Percentiles rank a stretch among this genome's conserved stretches.
These are phyloP conservation scores for Sugiyamaella castrensis DNA, from an alignment of 1,139 yeast species.

Conservation along the genomic window DNA sequence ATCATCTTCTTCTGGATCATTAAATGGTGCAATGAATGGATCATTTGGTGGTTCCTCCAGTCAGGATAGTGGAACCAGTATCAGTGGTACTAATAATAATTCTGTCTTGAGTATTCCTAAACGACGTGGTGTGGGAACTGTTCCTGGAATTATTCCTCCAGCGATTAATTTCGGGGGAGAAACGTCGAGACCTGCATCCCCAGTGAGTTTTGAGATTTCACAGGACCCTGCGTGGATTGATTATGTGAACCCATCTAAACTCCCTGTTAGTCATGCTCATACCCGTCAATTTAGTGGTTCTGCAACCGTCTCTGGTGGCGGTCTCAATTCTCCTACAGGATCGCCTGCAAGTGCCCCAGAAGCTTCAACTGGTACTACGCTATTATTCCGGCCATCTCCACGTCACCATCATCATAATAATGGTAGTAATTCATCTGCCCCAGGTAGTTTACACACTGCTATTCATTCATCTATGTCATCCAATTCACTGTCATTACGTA, in stretches of 20 bases:
- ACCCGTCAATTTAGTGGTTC: conserved; percentile 8
- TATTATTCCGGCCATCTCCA: conserved; percentile 1
- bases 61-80: neutral
- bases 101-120: conserved; percentile 11
- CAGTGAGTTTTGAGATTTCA: conserved; percentile 29
- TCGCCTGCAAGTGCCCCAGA: conserved; percentile 1
- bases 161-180: conserved; percentile 5
- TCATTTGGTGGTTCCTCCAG: neutral
- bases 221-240: conserved; percentile 34
- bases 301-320: too few relatives aligned
- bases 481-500: conserved; percentile 21
- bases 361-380: neutral
- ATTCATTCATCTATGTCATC: conserved; percentile 10
- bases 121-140: conserved; percentile 22
- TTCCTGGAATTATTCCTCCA: conserved; percentile 26
- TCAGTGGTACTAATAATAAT: neutral
- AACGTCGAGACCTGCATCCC: conserved; percentile 26
- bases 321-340: neutral
- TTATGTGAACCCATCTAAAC: conserved; percentile 25
- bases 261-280: conserved; percentile 14
- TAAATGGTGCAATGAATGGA: conserved; percentile 1
- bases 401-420: neutral
- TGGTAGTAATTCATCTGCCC: neutral
- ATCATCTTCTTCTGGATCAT: conserved; percentile 14
- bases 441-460: conserved; percentile 3